These are phyloP conservation scores for Rubia tinctorum DNA, from an alignment of 305 asterid species.

Conservation along the genomic window DNA sequence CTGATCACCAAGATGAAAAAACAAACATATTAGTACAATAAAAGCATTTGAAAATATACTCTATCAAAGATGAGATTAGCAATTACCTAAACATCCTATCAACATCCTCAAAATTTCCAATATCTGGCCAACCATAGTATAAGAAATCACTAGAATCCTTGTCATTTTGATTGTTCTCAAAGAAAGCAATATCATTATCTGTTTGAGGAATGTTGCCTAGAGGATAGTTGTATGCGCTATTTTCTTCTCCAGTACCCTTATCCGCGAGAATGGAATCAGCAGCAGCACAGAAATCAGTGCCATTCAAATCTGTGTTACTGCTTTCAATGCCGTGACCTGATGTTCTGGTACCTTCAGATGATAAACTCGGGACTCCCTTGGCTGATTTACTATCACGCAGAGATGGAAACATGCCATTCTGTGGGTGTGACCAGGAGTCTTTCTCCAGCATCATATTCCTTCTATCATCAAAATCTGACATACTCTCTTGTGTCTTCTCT, in stretches of 20 bases:
- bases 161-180: slow-evolving; percentile 41
- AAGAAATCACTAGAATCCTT: slow-evolving; percentile 59
- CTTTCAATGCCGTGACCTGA: slow-evolving; percentile 32
- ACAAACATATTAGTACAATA: slow-evolving; percentile 18
- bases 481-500: slow-evolving; percentile 26
- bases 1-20: slow-evolving; percentile 36
- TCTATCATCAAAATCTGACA: slow-evolving; percentile 35
- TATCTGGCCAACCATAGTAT: slow-evolving; percentile 68
- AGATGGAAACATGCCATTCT: slow-evolving; percentile 40
- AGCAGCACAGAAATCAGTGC: slow-evolving; percentile 31
- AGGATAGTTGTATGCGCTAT: slow-evolving; percentile 46
- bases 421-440: slow-evolving; percentile 36
- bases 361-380: slow-evolving; percentile 43
- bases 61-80: slow-evolving; percentile 19
- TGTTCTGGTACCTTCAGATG: slow-evolving; percentile 38
- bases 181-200: slow-evolving; percentile 40
- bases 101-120: slow-evolving; percentile 82
- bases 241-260: slow-evolving; percentile 33
- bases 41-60: slow-evolving; percentile 12
- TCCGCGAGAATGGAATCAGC: slow-evolving; percentile 36
- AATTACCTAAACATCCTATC: slow-evolving; percentile 83
- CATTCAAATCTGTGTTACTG: slow-evolving; percentile 26
- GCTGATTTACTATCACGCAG: slow-evolving; percentile 32
- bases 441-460: slow-evolving; percentile 47
- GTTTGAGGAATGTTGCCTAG: slow-evolving; percentile 44